Conservation (phyloP, 352 stramenopile species). For the Pythium monospermum region DNA sequence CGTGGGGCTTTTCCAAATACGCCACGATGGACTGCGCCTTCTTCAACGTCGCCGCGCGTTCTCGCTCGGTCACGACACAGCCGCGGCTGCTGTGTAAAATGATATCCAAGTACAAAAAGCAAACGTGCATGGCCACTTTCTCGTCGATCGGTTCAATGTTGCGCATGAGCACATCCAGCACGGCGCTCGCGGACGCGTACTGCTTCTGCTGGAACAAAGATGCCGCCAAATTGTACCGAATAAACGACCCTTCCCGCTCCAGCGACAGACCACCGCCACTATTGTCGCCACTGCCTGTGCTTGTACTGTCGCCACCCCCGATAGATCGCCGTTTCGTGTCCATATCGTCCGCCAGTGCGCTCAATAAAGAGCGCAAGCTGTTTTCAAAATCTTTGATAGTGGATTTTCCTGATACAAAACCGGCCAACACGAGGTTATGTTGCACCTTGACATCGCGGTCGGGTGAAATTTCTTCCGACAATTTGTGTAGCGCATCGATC, state of each 20-base stretch:
- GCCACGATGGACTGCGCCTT: slow-evolving; percentile 83
- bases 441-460: slow-evolving; percentile 78
- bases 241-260: slow-evolving; percentile 79
- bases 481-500: slow-evolving; percentile 78
- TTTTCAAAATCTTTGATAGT: slow-evolving; percentile 67
- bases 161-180: slow-evolving; percentile 84
- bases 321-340: slow-evolving; percentile 43
- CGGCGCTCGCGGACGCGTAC: slow-evolving; percentile 78
- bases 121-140: slow-evolving; percentile 89
- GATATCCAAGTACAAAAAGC: slow-evolving; percentile 91
- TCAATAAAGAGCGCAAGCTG: slow-evolving; percentile 58
- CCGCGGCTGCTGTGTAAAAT: slow-evolving; percentile 86
- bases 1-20: slow-evolving; percentile 89
- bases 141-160: slow-evolving; percentile 90
- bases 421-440: slow-evolving; percentile 75
- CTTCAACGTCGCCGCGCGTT: slow-evolving; percentile 61
- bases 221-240: slow-evolving; percentile 90
- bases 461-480: slow-evolving; percentile 74
- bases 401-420: slow-evolving; percentile 59
- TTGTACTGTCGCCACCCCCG: neutral
- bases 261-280: slow-evolving; percentile 40
- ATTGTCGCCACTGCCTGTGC: neutral
- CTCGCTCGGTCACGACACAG: slow-evolving; percentile 76
- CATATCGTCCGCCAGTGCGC: slow-evolving; percentile 27
- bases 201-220: slow-evolving; percentile 88